Percentiles rank a stretch among this genome's conserved stretches.
phyloP scores from a whole-genome alignment of 768 basidiomycete species.

The Tylopilus felleus region DNA sequence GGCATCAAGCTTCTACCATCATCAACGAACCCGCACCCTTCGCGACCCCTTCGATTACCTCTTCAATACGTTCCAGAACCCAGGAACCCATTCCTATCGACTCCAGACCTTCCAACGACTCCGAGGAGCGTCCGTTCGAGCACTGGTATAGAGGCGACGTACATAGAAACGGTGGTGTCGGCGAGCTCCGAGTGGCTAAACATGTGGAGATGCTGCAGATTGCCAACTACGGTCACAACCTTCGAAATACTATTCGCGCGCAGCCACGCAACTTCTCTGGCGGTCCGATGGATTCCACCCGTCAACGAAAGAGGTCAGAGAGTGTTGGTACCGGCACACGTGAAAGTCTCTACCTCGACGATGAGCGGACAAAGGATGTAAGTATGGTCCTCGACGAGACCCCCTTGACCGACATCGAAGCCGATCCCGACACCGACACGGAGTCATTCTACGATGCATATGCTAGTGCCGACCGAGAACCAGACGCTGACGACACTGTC shows the following conservation, averaged over 20 bases:
- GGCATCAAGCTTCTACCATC: conserved; percentile 45
- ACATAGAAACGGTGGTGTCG: conserved; percentile 84
- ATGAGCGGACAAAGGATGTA: conserved; percentile 44
- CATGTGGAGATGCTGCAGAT: conserved; percentile 86
- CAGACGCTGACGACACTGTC: conserved; percentile 19
- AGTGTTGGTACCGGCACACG: conserved; percentile 56
- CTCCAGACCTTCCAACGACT: conserved; percentile 64
- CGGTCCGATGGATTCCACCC: conserved; percentile 21
- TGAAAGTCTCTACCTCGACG: conserved; percentile 68
- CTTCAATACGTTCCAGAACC: conserved; percentile 38
- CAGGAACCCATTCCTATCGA: conserved; percentile 33
- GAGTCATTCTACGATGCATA: conserved; percentile 44
- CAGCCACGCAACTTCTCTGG: conserved; percentile 25
- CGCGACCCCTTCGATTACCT: conserved; percentile 40
- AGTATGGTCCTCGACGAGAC: conserved; percentile 70
- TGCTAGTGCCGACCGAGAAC: conserved; percentile 13
- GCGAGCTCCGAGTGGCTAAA: conserved; percentile 71
- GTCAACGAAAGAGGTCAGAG: conserved; percentile 58
- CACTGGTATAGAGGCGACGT: conserved; percentile 91
- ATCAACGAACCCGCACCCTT: conserved; percentile 68
- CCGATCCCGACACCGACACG: conserved; percentile 38
- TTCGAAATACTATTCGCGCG: conserved; percentile 33
- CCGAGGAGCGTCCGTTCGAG: conserved; percentile 80
- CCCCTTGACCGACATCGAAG: conserved; percentile 73
- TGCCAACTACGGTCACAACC: conserved; percentile 74